phyloP scores from a whole-genome alignment of 805 yeast species.

The Lachancea nothofagi region DNA sequence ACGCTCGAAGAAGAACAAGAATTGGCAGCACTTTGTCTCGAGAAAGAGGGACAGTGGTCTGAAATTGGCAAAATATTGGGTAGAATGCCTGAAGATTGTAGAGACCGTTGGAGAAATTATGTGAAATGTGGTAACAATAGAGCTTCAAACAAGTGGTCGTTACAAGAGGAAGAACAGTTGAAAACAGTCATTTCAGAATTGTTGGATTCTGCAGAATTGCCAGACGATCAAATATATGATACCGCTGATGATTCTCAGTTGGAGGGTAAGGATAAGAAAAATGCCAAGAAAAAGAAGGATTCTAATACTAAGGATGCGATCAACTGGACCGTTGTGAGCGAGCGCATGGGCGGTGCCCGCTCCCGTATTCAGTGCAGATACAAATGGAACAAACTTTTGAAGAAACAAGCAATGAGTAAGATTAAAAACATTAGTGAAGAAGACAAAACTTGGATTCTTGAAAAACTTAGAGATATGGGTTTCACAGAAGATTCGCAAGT shows the following conservation, averaged over 20 bases:
- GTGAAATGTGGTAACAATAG: slow-evolving; percentile 83
- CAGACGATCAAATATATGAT: slow-evolving; percentile 17
- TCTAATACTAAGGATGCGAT: slow-evolving; percentile 40
- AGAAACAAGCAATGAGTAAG: slow-evolving; percentile 47
- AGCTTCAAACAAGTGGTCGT: slow-evolving; percentile 73
- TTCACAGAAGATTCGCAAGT: slow-evolving; percentile 39
- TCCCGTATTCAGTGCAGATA: slow-evolving; percentile 93
- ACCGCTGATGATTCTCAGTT: slow-evolving; percentile 24
- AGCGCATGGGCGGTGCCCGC: slow-evolving; percentile 80
- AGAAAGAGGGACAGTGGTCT: slow-evolving; percentile 83
- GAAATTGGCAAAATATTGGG: slow-evolving; percentile 71
- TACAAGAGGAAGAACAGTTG: slow-evolving; percentile 61
- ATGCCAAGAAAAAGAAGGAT: slow-evolving; percentile 20
- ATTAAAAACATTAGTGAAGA: slow-evolving; percentile 40
- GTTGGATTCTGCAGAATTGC: slow-evolving; percentile 30
- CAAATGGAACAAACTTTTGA: slow-evolving; percentile 82
- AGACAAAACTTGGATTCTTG: slow-evolving; percentile 48
- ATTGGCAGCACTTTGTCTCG: slow-evolving; percentile 55
- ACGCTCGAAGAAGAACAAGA: slow-evolving; percentile 70
- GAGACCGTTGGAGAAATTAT: slow-evolving; percentile 95
- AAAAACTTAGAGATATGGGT: slow-evolving; percentile 41
- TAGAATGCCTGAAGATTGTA: slow-evolving; percentile 96
- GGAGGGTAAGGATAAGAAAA: slow-evolving; percentile 15
- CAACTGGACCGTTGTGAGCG: slow-evolving; percentile 91
- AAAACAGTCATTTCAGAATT: slow-evolving; percentile 49